These are phyloP conservation scores for Saksenaea oblongispora DNA, from an alignment of 371 early-diverging fungal species.

Conservation along the genomic window DNA sequence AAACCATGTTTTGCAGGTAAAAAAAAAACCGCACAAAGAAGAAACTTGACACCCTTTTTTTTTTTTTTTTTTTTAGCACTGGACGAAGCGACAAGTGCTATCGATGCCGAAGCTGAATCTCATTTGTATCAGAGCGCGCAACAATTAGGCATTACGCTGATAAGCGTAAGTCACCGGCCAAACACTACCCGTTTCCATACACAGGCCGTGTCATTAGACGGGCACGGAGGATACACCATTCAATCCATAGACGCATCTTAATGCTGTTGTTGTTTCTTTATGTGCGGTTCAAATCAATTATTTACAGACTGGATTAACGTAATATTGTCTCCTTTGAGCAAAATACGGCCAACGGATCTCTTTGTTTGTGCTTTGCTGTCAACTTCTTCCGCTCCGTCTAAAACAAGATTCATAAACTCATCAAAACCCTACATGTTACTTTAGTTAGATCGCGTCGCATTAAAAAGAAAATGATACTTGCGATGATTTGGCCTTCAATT, in stretches of 20 bases:
- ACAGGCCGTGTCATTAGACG: conserved; percentile 44
- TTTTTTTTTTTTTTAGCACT: conserved; percentile 41
- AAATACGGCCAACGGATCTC: conserved; percentile 72
- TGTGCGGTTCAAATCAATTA: not conserved
- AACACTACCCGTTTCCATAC: conserved; percentile 51
- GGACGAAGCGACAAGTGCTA: conserved; percentile 77
- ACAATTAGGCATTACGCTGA: conserved; percentile 53
- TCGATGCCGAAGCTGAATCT: conserved; percentile 58
- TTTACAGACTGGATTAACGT: conserved; percentile 59
- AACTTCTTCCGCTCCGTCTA: conserved; percentile 89
- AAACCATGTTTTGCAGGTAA: conserved; percentile 70
- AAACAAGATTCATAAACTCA: conserved; percentile 95
- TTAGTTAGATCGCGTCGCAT: not conserved
- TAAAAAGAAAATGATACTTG: conserved; percentile 29
- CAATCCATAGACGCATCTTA: not conserved
- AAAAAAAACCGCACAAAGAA: not conserved
- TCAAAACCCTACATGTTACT: conserved; percentile 82
- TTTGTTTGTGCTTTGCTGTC: conserved; percentile 76
- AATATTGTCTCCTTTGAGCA: conserved; percentile 93
- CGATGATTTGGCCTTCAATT: conserved; percentile 92
- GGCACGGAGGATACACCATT: conserved; percentile 38
- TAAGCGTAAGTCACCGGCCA: conserved; percentile 71
- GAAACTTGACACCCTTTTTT: not conserved
- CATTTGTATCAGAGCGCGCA: conserved; percentile 49
- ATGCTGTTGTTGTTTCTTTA: conserved; percentile 3